Evolutionary conservation across 2,329 filamentous ascomycete genomes (phyloP), one percentile per base, ranked within the genome.

Genomic region (Aspergillus quadricinctus): DNA sequence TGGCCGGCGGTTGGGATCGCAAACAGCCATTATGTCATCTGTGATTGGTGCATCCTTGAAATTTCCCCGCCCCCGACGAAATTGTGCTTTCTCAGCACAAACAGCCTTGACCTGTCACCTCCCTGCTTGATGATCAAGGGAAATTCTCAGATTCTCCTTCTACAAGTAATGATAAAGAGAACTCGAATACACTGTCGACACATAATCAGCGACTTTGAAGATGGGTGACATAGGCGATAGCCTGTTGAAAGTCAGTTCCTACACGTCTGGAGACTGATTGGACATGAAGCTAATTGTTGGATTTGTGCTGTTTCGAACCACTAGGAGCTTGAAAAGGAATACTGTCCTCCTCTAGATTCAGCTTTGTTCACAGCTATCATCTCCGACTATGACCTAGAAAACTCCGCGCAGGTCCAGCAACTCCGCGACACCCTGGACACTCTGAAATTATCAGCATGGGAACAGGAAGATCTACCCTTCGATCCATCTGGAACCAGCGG

Each of bases 311-410:
- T 29, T 31, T 27, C 25, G 19, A 19, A 21, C 4, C 29, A 41
- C 23, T 49, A 77, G 74, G 71, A 73, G 46, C 64, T 77, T 25
- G 69, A 92, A 86, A 81, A 85, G 59, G 84, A 88, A 61, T 93
- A 90, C 67, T 87, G 86, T 68, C 83, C 88, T 25, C 82, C 87
- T 19, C 74, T 97, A 43, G 92, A 97, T 63, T 84, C 91, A 61
- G 83, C 90, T 0, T 81, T 93, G 11, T 83, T 97, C 57, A 81
- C 88, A 53, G 87, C 90, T 3, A 89, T 97, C 50, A 78, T 85
- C 4, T 83, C 78, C 52, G 93, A 97, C 67, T 90, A 85, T 72
- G 83, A 92, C 64, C 76, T 92, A 19, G 69, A 74, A 2, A 72
- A 84, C 23, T 64, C 80, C 0, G 70, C 75, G 0, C 77, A 86